Base-by-base conservation (phyloP, 768 basidiomycete genomes). In the Lentinula lateritia region DNA sequence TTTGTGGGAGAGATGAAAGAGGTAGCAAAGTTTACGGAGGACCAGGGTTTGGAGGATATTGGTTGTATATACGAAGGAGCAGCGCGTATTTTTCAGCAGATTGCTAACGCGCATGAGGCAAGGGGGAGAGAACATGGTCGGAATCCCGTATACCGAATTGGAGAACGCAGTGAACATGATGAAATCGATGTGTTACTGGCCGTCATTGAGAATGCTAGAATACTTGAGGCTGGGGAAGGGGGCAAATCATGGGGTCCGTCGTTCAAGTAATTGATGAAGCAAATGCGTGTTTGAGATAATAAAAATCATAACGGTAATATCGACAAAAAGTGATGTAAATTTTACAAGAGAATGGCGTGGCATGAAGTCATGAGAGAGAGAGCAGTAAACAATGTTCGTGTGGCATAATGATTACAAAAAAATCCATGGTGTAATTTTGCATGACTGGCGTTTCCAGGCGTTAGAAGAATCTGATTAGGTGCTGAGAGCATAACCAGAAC, bases 1-100 rank as follows among this genome's bases (percentile, higher is more conserved):
- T 82, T 75, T 72, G 73, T 77, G 35, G 76, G 72, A 50, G 80
- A 83, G 72, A 81, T 81, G 80, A 73, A 78, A 46, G 82, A 83
- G 66, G 79, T 84, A 35, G 74, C 72, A 3, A 69, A 69, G 2
- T 83, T 82, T 60, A 75, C 81, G 15, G 72, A 69, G 1, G 70
- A 67, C 5, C 61, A 61, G 72, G 42, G 70, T 41, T 32, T 32
- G 7, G 52, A 52, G 13, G 52, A 13, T 0, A 41, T 55, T 5
- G 72, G 0, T 43, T 32, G 16, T 50, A 71, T 75, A 6, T 77
- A 78, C 64, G 66, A 73, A 58, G 78, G 77, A 6, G 64, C 80
- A 15, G 74, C 77, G n/a, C 65, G 64, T 53, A 48, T 73, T 36
- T 79, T 75, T 60, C 70, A 75, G 43, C 69, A 74, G 15, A 63